A percentile compares a stretch with the other conserved stretches of the same genome.
These are phyloP conservation scores for Tetracladium setigerum DNA, from an alignment of 495 filamentous ascomycete genomes.

Conservation along the genomic window DNA sequence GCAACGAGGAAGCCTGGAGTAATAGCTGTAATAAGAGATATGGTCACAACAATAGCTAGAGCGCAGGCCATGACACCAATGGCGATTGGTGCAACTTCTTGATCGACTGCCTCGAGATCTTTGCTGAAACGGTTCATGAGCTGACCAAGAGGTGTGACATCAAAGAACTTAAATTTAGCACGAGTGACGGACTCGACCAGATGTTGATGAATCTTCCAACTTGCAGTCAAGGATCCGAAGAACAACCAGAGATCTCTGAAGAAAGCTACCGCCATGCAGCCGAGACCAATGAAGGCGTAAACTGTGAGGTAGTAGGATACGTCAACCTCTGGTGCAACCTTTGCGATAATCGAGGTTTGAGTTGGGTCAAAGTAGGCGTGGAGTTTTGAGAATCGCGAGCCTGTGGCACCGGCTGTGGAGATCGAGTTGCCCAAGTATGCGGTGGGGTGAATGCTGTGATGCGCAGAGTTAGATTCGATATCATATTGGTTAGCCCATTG, in stretches of 20 bases:
- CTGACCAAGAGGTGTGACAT: conserved; percentile 91
- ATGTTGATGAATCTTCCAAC: conserved; percentile 71
- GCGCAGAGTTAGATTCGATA: conserved; percentile 9
- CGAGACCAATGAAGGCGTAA: conserved; percentile 71
- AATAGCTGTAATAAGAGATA: conserved; percentile 84
- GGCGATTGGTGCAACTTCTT: conserved; percentile 89
- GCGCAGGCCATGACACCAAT: conserved; percentile 51
- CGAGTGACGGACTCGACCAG: conserved; percentile 75
- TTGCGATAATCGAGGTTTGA: conserved; percentile 16
- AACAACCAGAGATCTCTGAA: conserved; percentile 80
- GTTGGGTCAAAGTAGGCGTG: conserved; percentile 20
- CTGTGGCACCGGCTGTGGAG: conserved; percentile 11
- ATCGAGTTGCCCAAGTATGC: conserved; percentile 17
- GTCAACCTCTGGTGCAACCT: conserved; percentile 51
- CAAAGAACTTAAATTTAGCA: conserved; percentile 95
- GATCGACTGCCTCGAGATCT: conserved; percentile 90
- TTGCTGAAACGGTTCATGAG: conserved; percentile 99
- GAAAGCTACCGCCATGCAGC: conserved; percentile 68
- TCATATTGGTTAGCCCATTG: conserved; percentile 66
- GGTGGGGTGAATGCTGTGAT: conserved; percentile 7
- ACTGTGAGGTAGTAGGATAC: conserved; percentile 75
- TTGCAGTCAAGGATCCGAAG: conserved; percentile 84
- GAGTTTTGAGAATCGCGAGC: conserved; percentile 11
- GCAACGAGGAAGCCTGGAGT: conserved; percentile 90
- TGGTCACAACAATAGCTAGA: conserved; percentile 70